Conservation (phyloP, 2,329 filamentous ascomycete species). For the Monilinia fructigena region DNA sequence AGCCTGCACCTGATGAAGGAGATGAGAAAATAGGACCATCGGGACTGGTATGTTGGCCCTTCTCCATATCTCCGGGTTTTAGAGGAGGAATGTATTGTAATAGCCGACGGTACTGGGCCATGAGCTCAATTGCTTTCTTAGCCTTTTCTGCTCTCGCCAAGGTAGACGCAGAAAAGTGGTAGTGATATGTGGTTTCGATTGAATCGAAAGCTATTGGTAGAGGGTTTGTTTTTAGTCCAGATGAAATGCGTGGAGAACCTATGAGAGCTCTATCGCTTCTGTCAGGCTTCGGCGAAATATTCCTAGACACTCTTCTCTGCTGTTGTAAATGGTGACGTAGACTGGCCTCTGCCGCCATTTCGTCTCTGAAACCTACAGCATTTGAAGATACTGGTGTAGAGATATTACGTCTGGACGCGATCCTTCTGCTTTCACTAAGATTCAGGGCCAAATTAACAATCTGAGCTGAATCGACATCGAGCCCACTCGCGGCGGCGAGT, state of each 20-base stretch:
- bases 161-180: conserved; percentile 76
- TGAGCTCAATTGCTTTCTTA: conserved; percentile 80
- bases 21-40: conserved; percentile 41
- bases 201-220: conserved; percentile 50
- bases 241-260: conserved; percentile 44
- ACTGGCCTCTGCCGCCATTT: conserved; percentile 52
- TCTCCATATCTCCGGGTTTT: conserved; percentile 46
- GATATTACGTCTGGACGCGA: conserved; percentile 58
- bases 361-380: conserved; percentile 43
- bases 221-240: conserved; percentile 46
- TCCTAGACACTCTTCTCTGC: conserved; percentile 62
- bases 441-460: conserved; percentile 92
- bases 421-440: conserved; percentile 75
- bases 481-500: conserved; percentile 31
- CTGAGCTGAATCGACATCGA: conserved; percentile 77
- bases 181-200: conserved; percentile 52
- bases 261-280: conserved; percentile 38
- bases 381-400: conserved; percentile 49
- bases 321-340: conserved; percentile 70
- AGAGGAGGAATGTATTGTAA: conserved; percentile 78
- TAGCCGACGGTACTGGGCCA: conserved; percentile 77
- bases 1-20: conserved; percentile 43
- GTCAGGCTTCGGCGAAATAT: conserved; percentile 57
- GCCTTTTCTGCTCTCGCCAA: conserved; percentile 80
- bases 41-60: conserved; percentile 45